Base-by-base conservation (phyloP, 1,139 yeast genomes). In the Geotrichum citri-aurantii region DNA sequence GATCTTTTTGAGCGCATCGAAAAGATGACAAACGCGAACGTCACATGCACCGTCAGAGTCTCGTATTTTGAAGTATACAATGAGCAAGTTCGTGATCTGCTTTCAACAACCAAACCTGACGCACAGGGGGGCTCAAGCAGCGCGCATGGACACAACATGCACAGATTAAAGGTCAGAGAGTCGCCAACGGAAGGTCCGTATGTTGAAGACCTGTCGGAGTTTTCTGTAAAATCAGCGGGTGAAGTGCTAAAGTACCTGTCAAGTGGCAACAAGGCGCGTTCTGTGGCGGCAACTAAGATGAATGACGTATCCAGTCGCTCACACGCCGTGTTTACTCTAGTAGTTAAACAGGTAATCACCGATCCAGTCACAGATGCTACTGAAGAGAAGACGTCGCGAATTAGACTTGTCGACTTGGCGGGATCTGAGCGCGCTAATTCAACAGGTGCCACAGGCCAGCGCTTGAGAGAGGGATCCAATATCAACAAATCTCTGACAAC, bases 401-500 rank as follows among this genome's bases (percentile, higher is more conserved):
- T 88, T 48, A 79, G 88, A 61, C 75, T 88, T 37, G 93, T 88
- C 1, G 95, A 88, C 72, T 74, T 88, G 65, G 96, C 96, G 0
- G 96, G 96, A 0, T 85, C 92, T 0, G 96, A 88, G 68, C 75
- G 93, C 60, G 81, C 86, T 7, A 70, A 75, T 21, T 78, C 84
- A 21, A 82, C 89, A 0, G 88, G 88, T 29, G 79, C 86, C 1
- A 81, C 79, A 26, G 90, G 88, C 2, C 81, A 80, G 12, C 74
- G 95, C 55, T 77, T 86, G 57, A 80, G 83, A 63, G 96, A 88
- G 69, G 95, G 95, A 0, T 77, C 84, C 4, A 81, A 83, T 62
- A 88, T 88, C 66, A 88, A 88, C 72, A 84, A 85, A 68, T 85
- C 92, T 0, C 74, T 88, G 58, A 84, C 92, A 0, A 87, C 90